phyloP scores from a whole-genome alignment of 2,329 filamentous ascomycete genomes.

The Penicillium sp. region DNA sequence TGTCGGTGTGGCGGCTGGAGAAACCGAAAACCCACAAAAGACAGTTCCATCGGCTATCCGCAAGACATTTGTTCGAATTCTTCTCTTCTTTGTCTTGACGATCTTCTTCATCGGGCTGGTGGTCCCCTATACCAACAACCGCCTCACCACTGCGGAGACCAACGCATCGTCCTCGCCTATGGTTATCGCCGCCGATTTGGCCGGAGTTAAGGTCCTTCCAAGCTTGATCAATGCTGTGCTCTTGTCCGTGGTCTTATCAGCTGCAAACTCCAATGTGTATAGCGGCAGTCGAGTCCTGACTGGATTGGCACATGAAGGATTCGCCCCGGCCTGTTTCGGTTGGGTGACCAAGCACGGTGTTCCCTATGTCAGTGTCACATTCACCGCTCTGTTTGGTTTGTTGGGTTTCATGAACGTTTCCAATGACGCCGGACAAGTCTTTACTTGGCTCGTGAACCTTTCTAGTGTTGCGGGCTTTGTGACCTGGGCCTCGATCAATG shows the following conservation, averaged over 20 bases:
- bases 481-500: slow-evolving; percentile 36
- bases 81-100: slow-evolving; percentile 51
- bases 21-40: slow-evolving; percentile 68
- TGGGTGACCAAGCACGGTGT: slow-evolving; percentile 40
- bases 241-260: slow-evolving; percentile 39
- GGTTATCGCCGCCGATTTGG: slow-evolving; percentile 42
- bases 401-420: slow-evolving; percentile 68
- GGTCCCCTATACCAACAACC: slow-evolving; percentile 59
- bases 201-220: slow-evolving; percentile 35
- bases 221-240: slow-evolving; percentile 40
- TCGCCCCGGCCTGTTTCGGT: slow-evolving; percentile 42
- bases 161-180: slow-evolving; percentile 35
- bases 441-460: slow-evolving; percentile 42
- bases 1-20: slow-evolving; percentile 71
- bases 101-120: slow-evolving; percentile 67
- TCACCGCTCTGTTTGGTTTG: slow-evolving; percentile 55
- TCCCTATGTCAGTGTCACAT: slow-evolving; percentile 41
- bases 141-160: slow-evolving; percentile 41
- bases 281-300: slow-evolving; percentile 64
- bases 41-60: slow-evolving; percentile 69
- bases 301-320: slow-evolving; percentile 53
- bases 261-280: slow-evolving; percentile 41
- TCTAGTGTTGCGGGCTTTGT: slow-evolving; percentile 35
- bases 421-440: slow-evolving; percentile 57
- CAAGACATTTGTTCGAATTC: slow-evolving; percentile 71